Evolutionary conservation across 1,139 yeast species (phyloP), one percentile per base, ranked within the genome.

Genomic region (Candida buenavistaensis): DNA sequence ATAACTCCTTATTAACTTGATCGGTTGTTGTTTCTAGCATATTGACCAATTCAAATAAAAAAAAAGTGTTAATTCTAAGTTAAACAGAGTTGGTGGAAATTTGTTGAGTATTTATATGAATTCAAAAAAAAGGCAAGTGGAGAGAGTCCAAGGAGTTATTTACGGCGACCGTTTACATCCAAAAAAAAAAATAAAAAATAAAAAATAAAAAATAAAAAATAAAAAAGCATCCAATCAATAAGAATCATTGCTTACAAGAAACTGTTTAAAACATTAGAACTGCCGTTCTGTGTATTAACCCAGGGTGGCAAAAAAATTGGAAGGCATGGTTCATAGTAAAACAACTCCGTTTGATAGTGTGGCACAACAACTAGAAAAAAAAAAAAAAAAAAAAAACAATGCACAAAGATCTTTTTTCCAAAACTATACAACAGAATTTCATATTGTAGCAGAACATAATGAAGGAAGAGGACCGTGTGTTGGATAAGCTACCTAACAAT

Each of bases 1-100:
- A 64, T 3, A 56, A 46, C 10, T 41, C 46, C 13, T 48, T 47
- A 17, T 20, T 30, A n/a, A 16, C 8, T 30, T 30, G 32, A 12
- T 23, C 23, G 23, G 26, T 23, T 11, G 32, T 10, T 8, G 27
- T 23, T 16, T 23, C 28, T 11, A 28, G 19, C 33, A 30, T 30
- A 17, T 17, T 17, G 19, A 17, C 19, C 7, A 6, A 3, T 21
- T 2, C 6, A 17, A 17, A 17, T 17, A 6, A 7, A 5, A 17
- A 17, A 17, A 17, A 17, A 17, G 19, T 17, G 19, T 17, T n/a
- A 11, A 23, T 23, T n/a, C 8, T 23, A 11, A 3, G n/a, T 23
- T n/a, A n/a, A n/a, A n/a, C n/a, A n/a, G n/a, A n/a, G n/a, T n/a
- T n/a, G n/a, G n/a, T n/a, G n/a, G n/a, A n/a, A n/a, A n/a, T n/a